These are phyloP conservation scores for Yamadazyma spencermartinsiae DNA, from an alignment of 1,139 yeast genomes.

Conservation along the genomic window DNA sequence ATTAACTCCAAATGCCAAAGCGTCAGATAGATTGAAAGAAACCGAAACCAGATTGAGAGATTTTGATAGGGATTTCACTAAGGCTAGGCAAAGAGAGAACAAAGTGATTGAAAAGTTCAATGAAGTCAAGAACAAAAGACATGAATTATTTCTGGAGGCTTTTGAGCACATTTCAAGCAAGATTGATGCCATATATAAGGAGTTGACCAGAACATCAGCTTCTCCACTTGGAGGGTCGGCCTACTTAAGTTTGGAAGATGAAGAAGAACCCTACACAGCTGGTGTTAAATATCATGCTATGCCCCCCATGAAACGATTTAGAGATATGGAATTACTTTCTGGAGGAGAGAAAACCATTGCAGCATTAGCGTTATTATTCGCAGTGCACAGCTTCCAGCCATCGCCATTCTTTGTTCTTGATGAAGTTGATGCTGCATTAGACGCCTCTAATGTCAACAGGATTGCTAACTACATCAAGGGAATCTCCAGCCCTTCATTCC, in stretches of 20 bases:
- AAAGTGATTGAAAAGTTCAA: conserved; percentile 58
- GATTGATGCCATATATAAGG: conserved; percentile 84
- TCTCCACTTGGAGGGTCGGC: conserved; percentile 93
- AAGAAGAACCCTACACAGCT: conserved; percentile 80
- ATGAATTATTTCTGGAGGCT: conserved; percentile 65
- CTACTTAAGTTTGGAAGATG: conserved; percentile 80
- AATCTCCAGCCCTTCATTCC: conserved; percentile 78
- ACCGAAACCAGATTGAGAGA: conserved; percentile 61
- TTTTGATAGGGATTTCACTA: conserved; percentile 65
- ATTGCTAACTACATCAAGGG: conserved; percentile 81
- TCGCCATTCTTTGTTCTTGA: conserved; percentile 95
- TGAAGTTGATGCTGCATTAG: conserved; percentile 97
- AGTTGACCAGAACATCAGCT: conserved; percentile 67
- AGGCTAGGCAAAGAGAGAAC: conserved; percentile 62
- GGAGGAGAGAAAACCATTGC: conserved; percentile 99
- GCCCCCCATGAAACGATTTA: conserved; percentile 93
- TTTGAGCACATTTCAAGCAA: conserved; percentile 71
- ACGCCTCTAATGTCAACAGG: conserved; percentile 79
- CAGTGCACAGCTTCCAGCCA: conserved; percentile 88
- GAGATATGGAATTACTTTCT: conserved; percentile 89
- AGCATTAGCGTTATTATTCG: conserved; percentile 87
- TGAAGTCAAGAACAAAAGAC: conserved; percentile 59
- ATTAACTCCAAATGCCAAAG: conserved; percentile 79
- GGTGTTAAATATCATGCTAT: conserved; percentile 92
- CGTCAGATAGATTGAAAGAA: conserved; percentile 72